Evolutionary conservation across 257 asterid species (phyloP).

Genomic region (Solanum appendiculatum): DNA sequence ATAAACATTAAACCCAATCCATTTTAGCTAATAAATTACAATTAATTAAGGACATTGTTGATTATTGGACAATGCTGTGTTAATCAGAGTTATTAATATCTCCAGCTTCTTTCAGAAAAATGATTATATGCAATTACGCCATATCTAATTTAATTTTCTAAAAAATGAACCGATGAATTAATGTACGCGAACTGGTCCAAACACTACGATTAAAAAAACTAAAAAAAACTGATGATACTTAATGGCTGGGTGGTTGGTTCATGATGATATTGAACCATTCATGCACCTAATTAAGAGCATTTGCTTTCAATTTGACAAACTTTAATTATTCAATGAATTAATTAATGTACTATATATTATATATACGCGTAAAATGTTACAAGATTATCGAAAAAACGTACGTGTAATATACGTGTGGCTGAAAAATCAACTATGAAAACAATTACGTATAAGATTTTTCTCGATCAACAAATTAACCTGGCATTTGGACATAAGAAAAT

Average conservation of each 20-base stretch:
- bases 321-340: neutral
- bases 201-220: neutral
- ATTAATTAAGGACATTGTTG: neutral
- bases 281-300: neutral
- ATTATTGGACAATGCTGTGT: neutral
- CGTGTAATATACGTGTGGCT: neutral
- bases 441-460: neutral
- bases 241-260: neutral
- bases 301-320: neutral
- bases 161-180: neutral
- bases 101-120: neutral
- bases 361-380: neutral
- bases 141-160: neutral
- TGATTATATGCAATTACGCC: neutral
- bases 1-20: neutral
- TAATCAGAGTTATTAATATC: neutral
- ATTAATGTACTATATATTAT: neutral
- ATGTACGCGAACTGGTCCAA: neutral
- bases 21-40: neutral
- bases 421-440: neutral
- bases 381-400: neutral
- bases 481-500: neutral
- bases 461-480: neutral
- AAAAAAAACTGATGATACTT: neutral
- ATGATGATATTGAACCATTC: neutral